phyloP scores from a whole-genome alignment of 1,284 basidiomycete genomes.

The Pseudozyma sp. region DNA sequence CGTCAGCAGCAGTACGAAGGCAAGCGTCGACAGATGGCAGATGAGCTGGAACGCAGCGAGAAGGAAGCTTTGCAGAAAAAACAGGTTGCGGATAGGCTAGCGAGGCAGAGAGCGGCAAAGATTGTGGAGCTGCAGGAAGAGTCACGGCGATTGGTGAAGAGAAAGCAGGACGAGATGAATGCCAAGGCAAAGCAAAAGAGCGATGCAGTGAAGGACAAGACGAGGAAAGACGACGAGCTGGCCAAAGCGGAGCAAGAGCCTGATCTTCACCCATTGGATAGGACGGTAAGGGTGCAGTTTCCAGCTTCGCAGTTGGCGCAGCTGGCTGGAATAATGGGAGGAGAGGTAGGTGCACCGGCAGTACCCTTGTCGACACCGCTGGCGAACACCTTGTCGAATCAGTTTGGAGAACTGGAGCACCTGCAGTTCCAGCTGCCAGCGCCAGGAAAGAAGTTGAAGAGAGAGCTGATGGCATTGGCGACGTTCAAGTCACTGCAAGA shows the following conservation, averaged over 20 bases:
- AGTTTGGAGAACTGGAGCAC: conserved; percentile 53
- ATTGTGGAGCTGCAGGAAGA: conserved; percentile 43
- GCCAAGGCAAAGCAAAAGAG: conserved; percentile 21
- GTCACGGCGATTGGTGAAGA: conserved; percentile 44
- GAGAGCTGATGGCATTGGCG: conserved; percentile 55
- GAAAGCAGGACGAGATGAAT: conserved; percentile 40
- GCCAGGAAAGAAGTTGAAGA: conserved; percentile 39
- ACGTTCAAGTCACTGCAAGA: conserved; percentile 47
- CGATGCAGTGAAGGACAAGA: conserved; percentile 15
- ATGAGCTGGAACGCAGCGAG: conserved; percentile 86
- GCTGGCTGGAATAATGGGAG: conserved; percentile 20
- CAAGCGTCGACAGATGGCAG: conserved; percentile 82
- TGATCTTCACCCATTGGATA: conserved; percentile 50
- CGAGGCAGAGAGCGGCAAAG: conserved; percentile 23
- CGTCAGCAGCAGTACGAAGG: conserved; percentile 81
- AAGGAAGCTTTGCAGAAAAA: conserved; percentile 76
- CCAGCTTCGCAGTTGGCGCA: conserved; percentile 44
- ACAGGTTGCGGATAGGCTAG: conserved; percentile 69
- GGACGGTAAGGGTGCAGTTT: conserved; percentile 56
- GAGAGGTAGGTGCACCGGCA: background rate
- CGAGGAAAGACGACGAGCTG: conserved; percentile 25
- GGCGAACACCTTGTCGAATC: conserved; percentile 22
- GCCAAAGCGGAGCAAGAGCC: conserved; percentile 31
- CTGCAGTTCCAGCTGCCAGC: conserved; percentile 42
- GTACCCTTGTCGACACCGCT: conserved; percentile 44